These are phyloP conservation scores for Pseudozyma hubeiensis DNA, from an alignment of 1,284 basidiomycete species.

Conservation along the genomic window DNA sequence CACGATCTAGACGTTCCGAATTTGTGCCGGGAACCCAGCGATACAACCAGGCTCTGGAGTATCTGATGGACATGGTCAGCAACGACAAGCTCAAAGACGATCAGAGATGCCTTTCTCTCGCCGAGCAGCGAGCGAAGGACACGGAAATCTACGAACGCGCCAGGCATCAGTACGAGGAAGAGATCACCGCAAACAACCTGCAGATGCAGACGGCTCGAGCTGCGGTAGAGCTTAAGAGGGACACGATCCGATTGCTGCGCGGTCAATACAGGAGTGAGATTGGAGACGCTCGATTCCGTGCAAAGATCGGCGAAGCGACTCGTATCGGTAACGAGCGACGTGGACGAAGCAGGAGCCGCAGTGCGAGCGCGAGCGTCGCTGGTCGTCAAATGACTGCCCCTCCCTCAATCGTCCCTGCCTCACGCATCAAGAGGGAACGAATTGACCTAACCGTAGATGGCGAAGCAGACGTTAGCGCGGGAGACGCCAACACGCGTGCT, in stretches of 20 bases:
- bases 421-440: not conserved
- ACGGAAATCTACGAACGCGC: not conserved
- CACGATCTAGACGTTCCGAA: not conserved
- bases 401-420: not conserved
- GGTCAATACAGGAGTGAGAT: not conserved
- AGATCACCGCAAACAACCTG: not conserved
- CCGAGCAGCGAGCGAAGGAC: not conserved
- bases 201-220: not conserved
- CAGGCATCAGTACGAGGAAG: not conserved
- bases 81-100: slow-evolving; percentile 13
- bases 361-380: not conserved
- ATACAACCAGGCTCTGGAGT: not conserved
- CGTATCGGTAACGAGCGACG: slow-evolving; percentile 10
- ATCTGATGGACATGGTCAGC: slow-evolving; percentile 4
- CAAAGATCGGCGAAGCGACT: not conserved
- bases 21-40: not conserved
- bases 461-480: no score
- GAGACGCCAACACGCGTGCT: not conserved
- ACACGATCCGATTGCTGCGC: slow-evolving; percentile 13
- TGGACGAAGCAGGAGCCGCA: slow-evolving; percentile 13
- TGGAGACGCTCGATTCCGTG: not conserved
- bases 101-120: not conserved
- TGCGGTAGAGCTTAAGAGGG: slow-evolving; percentile 2
- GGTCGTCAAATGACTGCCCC: not conserved
- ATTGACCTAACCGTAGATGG: slow-evolving; percentile 9